Conservation (phyloP, 2,329 filamentous ascomycete species). For the Aspergillus fijiensis region DNA sequence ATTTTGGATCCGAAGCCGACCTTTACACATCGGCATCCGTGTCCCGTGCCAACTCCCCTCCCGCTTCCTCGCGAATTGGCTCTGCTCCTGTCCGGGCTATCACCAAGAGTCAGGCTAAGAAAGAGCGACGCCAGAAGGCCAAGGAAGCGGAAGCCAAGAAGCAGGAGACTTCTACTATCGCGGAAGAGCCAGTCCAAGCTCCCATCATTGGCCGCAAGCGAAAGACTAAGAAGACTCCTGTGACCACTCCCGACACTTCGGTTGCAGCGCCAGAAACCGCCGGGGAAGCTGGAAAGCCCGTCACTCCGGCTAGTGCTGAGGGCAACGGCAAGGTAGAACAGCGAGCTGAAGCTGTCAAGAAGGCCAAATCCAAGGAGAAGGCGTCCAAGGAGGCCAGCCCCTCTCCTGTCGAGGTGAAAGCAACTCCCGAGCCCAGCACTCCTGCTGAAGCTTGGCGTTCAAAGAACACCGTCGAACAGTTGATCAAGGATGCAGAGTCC, state of each 20-base stretch:
- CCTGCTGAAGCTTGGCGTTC: constrained; percentile 36
- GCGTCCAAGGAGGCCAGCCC: constrained; percentile 22
- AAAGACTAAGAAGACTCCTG: constrained; percentile 51
- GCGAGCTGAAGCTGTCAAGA: constrained; percentile 18
- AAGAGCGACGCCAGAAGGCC: constrained; percentile 54
- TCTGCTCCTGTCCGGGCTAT: constrained; percentile 59
- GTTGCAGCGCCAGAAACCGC: constrained; percentile 12
- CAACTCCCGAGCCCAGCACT: constrained; percentile 19
- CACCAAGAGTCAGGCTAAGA: constrained; percentile 63
- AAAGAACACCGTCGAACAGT: constrained; percentile 42
- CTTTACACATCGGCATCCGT: constrained; percentile 58
- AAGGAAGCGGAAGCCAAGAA: constrained; percentile 48
- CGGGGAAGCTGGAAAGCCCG: constrained; percentile 19
- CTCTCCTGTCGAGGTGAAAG: constrained; percentile 22
- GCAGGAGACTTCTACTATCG: constrained; percentile 36
- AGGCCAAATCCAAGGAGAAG: constrained; percentile 27
- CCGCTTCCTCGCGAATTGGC: constrained; percentile 53
- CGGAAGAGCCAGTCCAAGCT: constrained; percentile 57
- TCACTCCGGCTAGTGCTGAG: constrained; percentile 12
- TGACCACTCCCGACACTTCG: constrained; percentile 23
- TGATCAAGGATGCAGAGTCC: constrained; percentile 41
- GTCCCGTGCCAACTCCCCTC: constrained; percentile 61
- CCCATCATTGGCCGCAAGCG: constrained; percentile 65
- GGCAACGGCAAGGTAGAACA: constrained; percentile 25
- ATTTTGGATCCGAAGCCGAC: constrained; percentile 59